Evolutionary conservation across 352 stramenopile genomes (phyloP), one percentile per base, ranked within the genome.

Genomic region (Phytopythium ostracodes): DNA sequence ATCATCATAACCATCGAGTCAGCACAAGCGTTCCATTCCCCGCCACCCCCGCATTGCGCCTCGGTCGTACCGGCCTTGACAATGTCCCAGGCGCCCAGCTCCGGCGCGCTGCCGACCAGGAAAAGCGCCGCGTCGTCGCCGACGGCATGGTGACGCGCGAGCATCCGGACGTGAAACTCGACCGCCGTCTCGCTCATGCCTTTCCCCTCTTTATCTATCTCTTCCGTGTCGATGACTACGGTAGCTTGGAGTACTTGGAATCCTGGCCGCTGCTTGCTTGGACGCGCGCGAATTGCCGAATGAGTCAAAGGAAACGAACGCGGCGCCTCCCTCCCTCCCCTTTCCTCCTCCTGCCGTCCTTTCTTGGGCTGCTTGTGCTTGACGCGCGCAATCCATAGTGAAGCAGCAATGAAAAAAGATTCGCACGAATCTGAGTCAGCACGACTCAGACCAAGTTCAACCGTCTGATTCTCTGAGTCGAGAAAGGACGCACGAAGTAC

Each of bases 1-100:
- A n/a, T 7, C 42, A 49, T 18, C 27, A 9, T 47, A 47, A 2
- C 10, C 24, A 11, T 15, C 46, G 3, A 8, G 22, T 52, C 22
- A 52, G 44, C 44, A n/a, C 22, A n/a, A n/a, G n/a, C n/a, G n/a
- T n/a, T n/a, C n/a, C n/a, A n/a, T n/a, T n/a, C 33, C 11, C 47
- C 12, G 9, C 9, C 24, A 31, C n/a, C 25, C n/a, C n/a, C n/a
- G n/a, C n/a, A n/a, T n/a, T n/a, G n/a, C n/a, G n/a, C n/a, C n/a
- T n/a, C n/a, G n/a, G 38, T 62, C 18, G 24, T 63, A 35, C n/a
- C 20, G 49, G 82, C 84, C 49, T 73, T 66, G 22, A 71, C 70
- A 14, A 73, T 60, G 63, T 89, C 72, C 84, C 84, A 94, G 11
- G 73, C 70, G 29, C 85, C 85, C 11, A 94, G 61, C 62, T 92